phyloP scores from a whole-genome alignment of 2,329 filamentous ascomycete genomes.

The Clarireedia homoeocarpa region DNA sequence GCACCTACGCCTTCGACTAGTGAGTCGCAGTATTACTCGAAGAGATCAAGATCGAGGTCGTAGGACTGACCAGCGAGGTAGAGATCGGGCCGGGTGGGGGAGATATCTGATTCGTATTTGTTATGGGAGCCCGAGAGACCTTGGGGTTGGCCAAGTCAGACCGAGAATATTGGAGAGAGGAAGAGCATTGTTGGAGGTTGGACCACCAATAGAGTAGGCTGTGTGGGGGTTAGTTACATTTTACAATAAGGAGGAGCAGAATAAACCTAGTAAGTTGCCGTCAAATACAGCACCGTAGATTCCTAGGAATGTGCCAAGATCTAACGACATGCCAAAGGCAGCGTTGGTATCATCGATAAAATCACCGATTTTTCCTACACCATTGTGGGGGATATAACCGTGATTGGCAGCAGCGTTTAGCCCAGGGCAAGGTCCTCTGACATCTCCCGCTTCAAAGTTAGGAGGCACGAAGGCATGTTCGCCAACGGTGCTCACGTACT shows the following conservation, averaged over 20 bases:
- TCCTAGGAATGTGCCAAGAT: constrained; percentile 33
- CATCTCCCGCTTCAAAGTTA: constrained; percentile 8
- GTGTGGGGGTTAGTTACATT: constrained; percentile 39
- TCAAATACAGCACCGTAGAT: constrained; percentile 38
- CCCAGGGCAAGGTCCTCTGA: constrained; percentile 30
- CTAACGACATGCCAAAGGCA: constrained; percentile 38
- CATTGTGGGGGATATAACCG: constrained; percentile 34
- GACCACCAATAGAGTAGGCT: constrained; percentile 44
- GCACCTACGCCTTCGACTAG: constrained; percentile 25
- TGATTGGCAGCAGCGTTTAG: constrained; percentile 37
- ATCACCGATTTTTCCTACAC: constrained; percentile 26
- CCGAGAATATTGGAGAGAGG: constrained; percentile 27
- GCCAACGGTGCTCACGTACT: constrained; percentile 19
- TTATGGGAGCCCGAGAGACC: constrained; percentile 45
- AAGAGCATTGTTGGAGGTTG: constrained; percentile 27
- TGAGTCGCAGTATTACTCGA: constrained; percentile 3
- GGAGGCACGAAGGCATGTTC: constrained; percentile 13
- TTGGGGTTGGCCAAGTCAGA: constrained; percentile 34
- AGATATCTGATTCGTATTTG: constrained; percentile 46
- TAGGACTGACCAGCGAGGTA: constrained; percentile 28
- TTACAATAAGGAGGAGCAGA: background rate
- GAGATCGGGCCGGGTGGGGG: constrained; percentile 44
- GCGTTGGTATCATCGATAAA: constrained; percentile 28
- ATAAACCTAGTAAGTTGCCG: constrained; percentile 34
- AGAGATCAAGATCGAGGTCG: background rate